phyloP scores from a whole-genome alignment of 345 rosid species.

The Pseudoturritis turrita region DNA sequence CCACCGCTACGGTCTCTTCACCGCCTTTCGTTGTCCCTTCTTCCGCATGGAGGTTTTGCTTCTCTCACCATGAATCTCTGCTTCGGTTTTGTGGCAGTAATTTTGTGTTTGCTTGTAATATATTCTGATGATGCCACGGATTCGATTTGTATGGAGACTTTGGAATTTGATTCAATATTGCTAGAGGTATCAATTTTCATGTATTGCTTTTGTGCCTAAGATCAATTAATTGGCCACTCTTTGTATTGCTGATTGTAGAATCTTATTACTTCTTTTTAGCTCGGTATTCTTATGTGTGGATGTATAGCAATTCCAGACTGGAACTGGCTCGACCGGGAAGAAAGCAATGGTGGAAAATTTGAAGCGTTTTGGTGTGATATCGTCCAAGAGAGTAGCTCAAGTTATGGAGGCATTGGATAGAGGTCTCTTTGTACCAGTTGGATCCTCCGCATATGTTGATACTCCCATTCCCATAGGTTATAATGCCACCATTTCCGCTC shows the following conservation, averaged over 20 bases:
- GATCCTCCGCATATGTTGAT: slow-evolving; percentile 68
- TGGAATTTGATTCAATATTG: slow-evolving; percentile 12
- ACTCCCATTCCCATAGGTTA: slow-evolving; percentile 86
- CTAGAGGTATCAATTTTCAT: not conserved
- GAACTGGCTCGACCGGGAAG: slow-evolving; percentile 45
- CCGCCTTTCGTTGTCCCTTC: slow-evolving; percentile 28
- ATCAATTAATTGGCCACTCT: not conserved
- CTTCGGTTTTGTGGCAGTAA: not conserved
- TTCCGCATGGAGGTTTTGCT: slow-evolving; percentile 67
- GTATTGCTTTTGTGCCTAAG: too few relatives aligned
- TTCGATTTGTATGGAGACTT: slow-evolving; percentile 1
- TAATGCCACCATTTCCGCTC: slow-evolving; percentile 97
- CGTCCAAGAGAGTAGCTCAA: slow-evolving; percentile 62
- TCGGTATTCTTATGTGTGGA: not conserved
- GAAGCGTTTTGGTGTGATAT: slow-evolving; percentile 57
- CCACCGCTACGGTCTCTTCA: slow-evolving; percentile 26
- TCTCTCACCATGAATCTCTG: slow-evolving; percentile 1
- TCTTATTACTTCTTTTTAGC: too few relatives aligned
- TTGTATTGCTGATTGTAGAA: not conserved
- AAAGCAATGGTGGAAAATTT: slow-evolving; percentile 70
- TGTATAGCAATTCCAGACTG: slow-evolving; percentile 50
- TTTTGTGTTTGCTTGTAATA: slow-evolving; percentile 15
- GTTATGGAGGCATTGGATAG: slow-evolving; percentile 87
- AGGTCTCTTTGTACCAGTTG: slow-evolving; percentile 74
- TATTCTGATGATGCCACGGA: not conserved